Conservation (phyloP, 441 rosid species). For the Syzygium malaccense region DNA sequence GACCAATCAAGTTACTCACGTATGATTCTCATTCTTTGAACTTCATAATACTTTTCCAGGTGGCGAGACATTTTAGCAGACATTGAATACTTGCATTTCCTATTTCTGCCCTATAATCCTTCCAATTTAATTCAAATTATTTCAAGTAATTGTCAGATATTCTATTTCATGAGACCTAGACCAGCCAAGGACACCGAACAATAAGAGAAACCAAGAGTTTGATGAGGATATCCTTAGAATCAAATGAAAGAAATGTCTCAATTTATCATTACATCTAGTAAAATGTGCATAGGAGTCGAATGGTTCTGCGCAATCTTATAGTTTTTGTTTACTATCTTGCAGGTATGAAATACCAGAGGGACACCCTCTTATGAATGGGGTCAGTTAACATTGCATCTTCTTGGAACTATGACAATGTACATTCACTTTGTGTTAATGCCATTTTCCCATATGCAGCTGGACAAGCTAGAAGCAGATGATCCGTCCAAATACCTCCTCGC, state of each 20-base stretch:
- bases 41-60: background rate
- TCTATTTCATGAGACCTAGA: background rate
- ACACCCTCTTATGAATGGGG: conserved; percentile 80
- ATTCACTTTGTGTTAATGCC: background rate
- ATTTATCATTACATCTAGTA: background rate
- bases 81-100: background rate
- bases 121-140: background rate
- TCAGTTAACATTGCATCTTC: conserved; percentile 25
- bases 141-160: background rate
- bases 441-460: conserved; percentile 25
- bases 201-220: background rate
- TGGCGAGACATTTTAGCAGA: background rate
- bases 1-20: background rate
- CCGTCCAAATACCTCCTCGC: conserved; percentile 50
- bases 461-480: conserved; percentile 44
- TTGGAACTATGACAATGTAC: background rate
- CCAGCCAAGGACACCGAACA: background rate
- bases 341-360: conserved; percentile 90
- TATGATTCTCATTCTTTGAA: background rate
- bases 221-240: background rate
- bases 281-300: background rate
- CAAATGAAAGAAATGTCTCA: background rate
- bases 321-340: conserved; percentile 23
- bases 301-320: background rate
- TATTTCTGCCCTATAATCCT: background rate